A percentile compares a stretch with the other conserved stretches of the same genome.
Evolutionary conservation across 1,139 yeast species (phyloP).

Genomic region (Kodamaea ohmeri): DNA sequence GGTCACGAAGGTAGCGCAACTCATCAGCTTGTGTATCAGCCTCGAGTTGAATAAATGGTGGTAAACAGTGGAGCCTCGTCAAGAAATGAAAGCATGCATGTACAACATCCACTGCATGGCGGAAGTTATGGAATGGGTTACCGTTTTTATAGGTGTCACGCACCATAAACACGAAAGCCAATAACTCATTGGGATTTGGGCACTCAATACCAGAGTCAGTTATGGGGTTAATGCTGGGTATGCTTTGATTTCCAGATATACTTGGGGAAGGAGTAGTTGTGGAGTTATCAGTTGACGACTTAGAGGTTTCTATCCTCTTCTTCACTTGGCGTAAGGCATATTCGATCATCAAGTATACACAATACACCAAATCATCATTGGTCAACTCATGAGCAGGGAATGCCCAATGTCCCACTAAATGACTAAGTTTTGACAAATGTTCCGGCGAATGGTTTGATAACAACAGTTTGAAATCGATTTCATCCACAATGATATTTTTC

Average conservation of each 20-base stretch:
- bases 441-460: constrained; percentile 24
- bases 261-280: no score
- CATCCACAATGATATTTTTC: constrained; percentile 30
- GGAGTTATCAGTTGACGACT: no score
- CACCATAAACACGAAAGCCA: constrained; percentile 59
- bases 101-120: constrained; percentile 93
- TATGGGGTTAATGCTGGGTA: no score
- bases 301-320: background rate
- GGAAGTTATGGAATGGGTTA: constrained; percentile 89
- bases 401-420: constrained; percentile 48
- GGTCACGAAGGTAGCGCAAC: constrained; percentile 17
- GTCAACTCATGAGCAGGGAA: constrained; percentile 68
- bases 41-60: constrained; percentile 37
- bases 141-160: constrained; percentile 79
- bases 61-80: constrained; percentile 47
- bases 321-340: constrained; percentile 41
- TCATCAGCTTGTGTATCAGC: constrained; percentile 30
- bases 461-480: constrained; percentile 39
- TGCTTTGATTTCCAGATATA: no score
- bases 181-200: constrained; percentile 36
- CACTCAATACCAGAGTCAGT: no score
- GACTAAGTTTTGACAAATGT: constrained; percentile 26
- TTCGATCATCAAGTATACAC: constrained; percentile 56
- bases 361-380: constrained; percentile 65
- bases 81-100: constrained; percentile 81